Base-by-base conservation (phyloP, 2,329 filamentous ascomycete genomes). In the Cytospora schulzeri region DNA sequence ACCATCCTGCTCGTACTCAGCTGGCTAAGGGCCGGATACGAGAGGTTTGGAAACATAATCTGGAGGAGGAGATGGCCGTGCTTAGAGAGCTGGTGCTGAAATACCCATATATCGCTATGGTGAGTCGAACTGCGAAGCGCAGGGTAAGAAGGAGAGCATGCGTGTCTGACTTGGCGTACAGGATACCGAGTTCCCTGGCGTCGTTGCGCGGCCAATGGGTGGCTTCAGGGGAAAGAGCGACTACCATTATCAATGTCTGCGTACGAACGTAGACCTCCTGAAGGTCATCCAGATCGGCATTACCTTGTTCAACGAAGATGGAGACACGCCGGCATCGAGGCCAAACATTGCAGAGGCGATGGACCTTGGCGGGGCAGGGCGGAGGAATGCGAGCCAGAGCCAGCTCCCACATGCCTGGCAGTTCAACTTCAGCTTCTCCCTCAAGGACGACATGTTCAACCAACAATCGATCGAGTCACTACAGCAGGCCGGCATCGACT, bases 101-200 rank as follows among this genome's bases (percentile, higher is more conserved):
- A 72, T 98, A 96, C 76, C 92, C 93, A 51, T 98, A 96, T 75
- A 94, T 99, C 77, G 94, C 93, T 71, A 98, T 99, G 95, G 93
- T 97, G 81, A 81, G 90, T 66, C 29, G 62, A 48, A n/a, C 24
- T 51, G 29, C 29, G 50, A 41, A 8, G 11, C 26, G 33, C 26
- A 31, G 51, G 41, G n/a, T 33, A 14, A 54, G 26, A 6, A 54
- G 26, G 7, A 54, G 31, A 38, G 67, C 28, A 22, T 48, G 26
- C 45, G 51, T 61, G 62, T 51, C 58, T 62, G 63, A 58, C 67
- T 28, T 35, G 45, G 45, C 63, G 68, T 64, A 59, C 74, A 97
- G 93, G 95, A 99, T 75, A 97, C 95, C 28, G 94, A 98, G 75
- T 99, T 99, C 71, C 95, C 95, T n/a, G 95, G 95, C 64, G 93